Percentiles rank a stretch among this genome's conserved stretches.
phyloP scores from a whole-genome alignment of 345 rosid species.

The Mercurialis annua region DNA sequence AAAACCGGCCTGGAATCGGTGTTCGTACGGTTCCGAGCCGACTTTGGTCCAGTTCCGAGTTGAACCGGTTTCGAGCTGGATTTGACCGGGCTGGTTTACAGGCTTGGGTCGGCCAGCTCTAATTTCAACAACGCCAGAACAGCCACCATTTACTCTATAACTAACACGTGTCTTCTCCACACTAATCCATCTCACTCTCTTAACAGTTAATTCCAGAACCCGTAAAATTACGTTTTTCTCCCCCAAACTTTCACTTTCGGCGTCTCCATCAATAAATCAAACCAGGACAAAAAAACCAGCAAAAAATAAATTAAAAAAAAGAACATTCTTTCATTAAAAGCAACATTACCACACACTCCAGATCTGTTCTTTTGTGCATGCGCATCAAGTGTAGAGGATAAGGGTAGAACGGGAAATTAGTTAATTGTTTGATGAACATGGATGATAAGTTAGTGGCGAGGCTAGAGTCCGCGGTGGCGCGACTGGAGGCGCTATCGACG shows the following conservation, averaged over 20 bases:
- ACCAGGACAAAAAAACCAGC: no score
- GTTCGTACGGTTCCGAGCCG: no score
- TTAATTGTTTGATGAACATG: constrained; percentile 35
- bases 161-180: constrained; percentile 38
- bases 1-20: no score
- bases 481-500: constrained; percentile 61
- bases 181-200: not conserved
- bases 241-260: constrained; percentile 7
- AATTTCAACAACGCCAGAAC: not conserved
- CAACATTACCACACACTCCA: not conserved
- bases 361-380: no score
- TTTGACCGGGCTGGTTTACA: no score
- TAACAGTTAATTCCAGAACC: constrained; percentile 4
- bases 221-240: constrained; percentile 11
- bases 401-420: not conserved
- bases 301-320: not conserved
- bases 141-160: constrained; percentile 15
- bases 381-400: no score
- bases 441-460: constrained; percentile 69
- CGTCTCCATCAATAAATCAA: not conserved
- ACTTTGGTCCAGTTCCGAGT: no score
- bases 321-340: constrained; percentile 11
- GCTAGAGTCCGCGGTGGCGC: constrained; percentile 76
- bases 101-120: no score
- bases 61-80: no score